Evolutionary conservation across 2,329 filamentous ascomycete species (phyloP).

Genomic region (Colletotrichum somersetense): DNA sequence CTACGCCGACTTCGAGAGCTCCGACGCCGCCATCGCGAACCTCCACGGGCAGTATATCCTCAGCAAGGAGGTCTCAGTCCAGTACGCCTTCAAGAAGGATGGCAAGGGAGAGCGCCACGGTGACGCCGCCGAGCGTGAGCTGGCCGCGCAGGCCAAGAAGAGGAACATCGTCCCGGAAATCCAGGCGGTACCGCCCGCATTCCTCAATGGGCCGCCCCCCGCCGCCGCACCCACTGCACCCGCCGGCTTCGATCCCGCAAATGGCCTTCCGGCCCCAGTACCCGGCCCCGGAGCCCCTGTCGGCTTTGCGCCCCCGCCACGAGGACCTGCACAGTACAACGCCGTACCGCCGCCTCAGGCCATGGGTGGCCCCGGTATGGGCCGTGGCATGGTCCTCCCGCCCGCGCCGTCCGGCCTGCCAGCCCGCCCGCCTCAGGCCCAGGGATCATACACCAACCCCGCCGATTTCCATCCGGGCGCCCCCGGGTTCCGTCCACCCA

Average conservation of each 20-base stretch:
- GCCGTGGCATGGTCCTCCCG: conserved; percentile 55
- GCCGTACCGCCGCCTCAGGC: conserved; percentile 35
- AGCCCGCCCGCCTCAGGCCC: conserved; percentile 62
- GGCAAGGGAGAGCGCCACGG: conserved; percentile 97
- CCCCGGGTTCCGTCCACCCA: conserved; percentile 50
- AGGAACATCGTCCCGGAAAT: conserved; percentile 90
- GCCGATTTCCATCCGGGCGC: conserved; percentile 61
- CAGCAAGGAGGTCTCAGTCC: conserved; percentile 95
- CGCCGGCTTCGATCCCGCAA: conserved; percentile 52
- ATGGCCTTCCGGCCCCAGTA: conserved; percentile 45
- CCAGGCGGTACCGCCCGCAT: conserved; percentile 80
- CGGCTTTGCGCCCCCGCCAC: conserved; percentile 54
- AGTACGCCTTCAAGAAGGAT: conserved; percentile 99
- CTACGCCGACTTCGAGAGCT: conserved; percentile 92
- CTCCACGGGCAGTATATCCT: conserved; percentile 98
- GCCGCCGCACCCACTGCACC: conserved; percentile 43
- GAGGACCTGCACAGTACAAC: conserved; percentile 53
- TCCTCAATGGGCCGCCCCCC: conserved; percentile 62
- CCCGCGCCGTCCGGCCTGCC: conserved; percentile 65
- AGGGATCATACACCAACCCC: conserved; percentile 60
- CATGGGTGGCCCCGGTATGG: conserved; percentile 34
- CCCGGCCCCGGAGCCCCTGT: conserved; percentile 47
- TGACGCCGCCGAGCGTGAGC: conserved; percentile 90
- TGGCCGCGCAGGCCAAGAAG: conserved; percentile 92
- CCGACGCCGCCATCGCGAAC: conserved; percentile 89